Evolutionary conservation across 192 early-diverging fungal genomes (phyloP), one percentile per base, ranked within the genome.

Genomic region (Coemansia sp.): DNA sequence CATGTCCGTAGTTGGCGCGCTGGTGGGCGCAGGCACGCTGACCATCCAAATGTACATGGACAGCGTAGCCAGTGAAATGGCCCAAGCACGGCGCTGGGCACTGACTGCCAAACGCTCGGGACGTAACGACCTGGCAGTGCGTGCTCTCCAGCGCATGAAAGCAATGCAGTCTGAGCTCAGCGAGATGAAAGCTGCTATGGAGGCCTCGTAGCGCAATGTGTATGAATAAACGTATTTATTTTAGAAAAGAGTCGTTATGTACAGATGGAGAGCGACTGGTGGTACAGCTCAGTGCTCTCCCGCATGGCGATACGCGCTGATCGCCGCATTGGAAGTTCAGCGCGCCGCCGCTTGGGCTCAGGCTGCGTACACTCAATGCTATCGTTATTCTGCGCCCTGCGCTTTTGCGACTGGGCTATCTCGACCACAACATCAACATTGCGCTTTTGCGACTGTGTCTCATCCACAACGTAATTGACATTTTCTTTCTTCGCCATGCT

Each of bases 131-230:
- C 56, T 79, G 42, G 76, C 76, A 4, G 25, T 70, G 36, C 76
- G 76, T 7, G 71, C 76, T 12, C 56, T 79, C 48, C 65, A 64
- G 38, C 71, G 76, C 26, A 67, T 69, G 38, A 79, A 79, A 57
- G 64, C 67, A 12, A 79, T 79, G 76, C 76, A 72, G 51, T 47
- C n/a, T 26, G 76, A 79, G 57, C 49, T 79, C 5, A 25, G 48
- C 34, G 71, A 79, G n/a, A 79, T 79, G 76, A 38, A 55, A 38
- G 63, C 66, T 1, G 76, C 76, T 0, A 73, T 79, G 76, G 67
- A 65, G 17, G 52, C 60, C 14, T 34, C 31, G 8, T 34, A 34
- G 31, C 1, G 31, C 31, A 8, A 34, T 34, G 64, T 46, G 6
- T 51, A 55, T 1, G 40, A 68, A 34, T 34, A 34, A 34, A 34